Percentiles rank a stretch among this genome's conserved stretches.
Evolutionary conservation across 2,329 filamentous ascomycete genomes (phyloP).

Genomic region (Hymenoscyphus repandus): DNA sequence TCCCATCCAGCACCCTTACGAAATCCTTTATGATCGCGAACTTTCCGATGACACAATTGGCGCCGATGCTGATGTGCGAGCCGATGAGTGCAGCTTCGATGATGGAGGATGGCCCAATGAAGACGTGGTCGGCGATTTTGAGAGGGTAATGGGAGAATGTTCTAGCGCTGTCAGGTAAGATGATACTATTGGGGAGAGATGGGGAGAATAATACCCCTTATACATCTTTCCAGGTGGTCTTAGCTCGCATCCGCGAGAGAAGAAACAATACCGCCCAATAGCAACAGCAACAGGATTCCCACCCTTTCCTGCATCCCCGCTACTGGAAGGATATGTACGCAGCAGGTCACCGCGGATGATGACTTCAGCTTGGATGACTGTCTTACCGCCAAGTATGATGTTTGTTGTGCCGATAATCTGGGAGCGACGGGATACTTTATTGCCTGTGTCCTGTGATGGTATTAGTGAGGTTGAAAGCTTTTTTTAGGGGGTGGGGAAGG

Average conservation of each 20-base stretch:
- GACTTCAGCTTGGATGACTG: conserved; percentile 91
- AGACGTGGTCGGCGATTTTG: conserved; percentile 91
- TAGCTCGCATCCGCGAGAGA: conserved; percentile 72
- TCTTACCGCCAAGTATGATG: conserved; percentile 94
- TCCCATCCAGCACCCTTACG: conserved; percentile 78
- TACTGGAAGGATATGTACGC: conserved; percentile 45
- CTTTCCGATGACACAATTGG: conserved; percentile 70
- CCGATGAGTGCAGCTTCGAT: conserved; percentile 81
- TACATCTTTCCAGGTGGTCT: conserved; percentile 79
- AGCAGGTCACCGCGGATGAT: conserved; percentile 89
- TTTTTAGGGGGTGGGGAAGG: background rate
- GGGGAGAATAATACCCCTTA: conserved; percentile 50
- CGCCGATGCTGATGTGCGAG: conserved; percentile 80
- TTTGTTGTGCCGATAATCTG: conserved; percentile 93
- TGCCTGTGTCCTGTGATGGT: conserved; percentile 75
- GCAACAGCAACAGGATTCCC: conserved; percentile 57
- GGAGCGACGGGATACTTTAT: conserved; percentile 92
- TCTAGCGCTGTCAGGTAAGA: conserved; percentile 28
- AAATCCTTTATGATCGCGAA: conserved; percentile 94
- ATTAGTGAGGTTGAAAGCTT: background rate
- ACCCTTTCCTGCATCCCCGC: conserved; percentile 22
- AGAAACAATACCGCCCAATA: conserved; percentile 87
- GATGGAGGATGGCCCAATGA: conserved; percentile 69
- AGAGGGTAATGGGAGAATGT: conserved; percentile 79
- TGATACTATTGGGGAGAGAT: conserved; percentile 16